Base-by-base conservation (phyloP, 306 rosid species). In the Heteromeles arbutifolia region DNA sequence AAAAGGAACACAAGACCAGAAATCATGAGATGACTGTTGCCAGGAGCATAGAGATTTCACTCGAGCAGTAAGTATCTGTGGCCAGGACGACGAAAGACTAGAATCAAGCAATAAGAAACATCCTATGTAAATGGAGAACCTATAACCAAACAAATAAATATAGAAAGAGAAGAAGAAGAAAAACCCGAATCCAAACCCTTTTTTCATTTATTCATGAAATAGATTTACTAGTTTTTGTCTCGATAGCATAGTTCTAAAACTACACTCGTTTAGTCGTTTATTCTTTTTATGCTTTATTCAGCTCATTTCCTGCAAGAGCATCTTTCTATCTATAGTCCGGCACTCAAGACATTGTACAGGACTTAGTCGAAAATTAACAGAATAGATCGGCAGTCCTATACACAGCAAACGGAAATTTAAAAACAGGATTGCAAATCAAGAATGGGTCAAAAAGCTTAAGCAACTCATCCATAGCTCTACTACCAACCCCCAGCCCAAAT, bases 1-100 rank as follows among this genome's bases (percentile, higher is more conserved):
- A 32, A 82, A 85, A 28, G 22, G 22, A 54, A 65, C 62, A 67
- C 31, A 70, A 44, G 22, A 31, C 39, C 39, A 41, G 54, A 83
- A 76, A 50, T 26, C 14, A 1, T 74, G 41, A 59, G 68, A 25
- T 73, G 26, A 59, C 34, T 56, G 26, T 31, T n/a, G 9, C 17
- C 21, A 43, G 68, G 43, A 59, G 29, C 28, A 58, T 22, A 25
- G 12, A 57, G 67, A 29, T n/a, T 67, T 67, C 31, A n/a, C 45
- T 14, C 63, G 41, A 65, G 31, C 9, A 61, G 13, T 6, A 15
- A 32, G 12, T 10, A 11, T 31, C 34, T 11, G 5, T 5, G 13
- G 2, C 14, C 12, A 61, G 41, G 8, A 41, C 37, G n/a, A 32
- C 17, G 5, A 65, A 32, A 3, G 26, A 65, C 2, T 18, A 32